These are phyloP conservation scores for Ulota crispa DNA, from an alignment of 225 moss, liverwort and hornwort species.

Conservation along the genomic window DNA sequence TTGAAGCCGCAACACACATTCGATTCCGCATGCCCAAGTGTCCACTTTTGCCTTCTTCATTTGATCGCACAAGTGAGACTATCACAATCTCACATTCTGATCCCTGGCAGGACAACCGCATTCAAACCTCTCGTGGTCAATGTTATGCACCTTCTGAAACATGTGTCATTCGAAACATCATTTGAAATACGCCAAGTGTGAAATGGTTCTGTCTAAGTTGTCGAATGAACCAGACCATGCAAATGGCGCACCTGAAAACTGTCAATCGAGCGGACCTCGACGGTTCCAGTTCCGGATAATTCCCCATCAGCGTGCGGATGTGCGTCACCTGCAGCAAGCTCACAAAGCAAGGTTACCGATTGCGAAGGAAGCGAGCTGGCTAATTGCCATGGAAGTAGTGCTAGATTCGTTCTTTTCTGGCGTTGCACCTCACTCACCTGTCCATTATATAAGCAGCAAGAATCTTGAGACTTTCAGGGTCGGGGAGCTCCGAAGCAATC, in stretches of 20 bases:
- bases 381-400: background rate
- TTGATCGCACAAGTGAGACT: constrained; percentile 53
- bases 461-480: constrained; percentile 24
- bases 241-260: constrained; percentile 44
- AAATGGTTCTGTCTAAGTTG: background rate
- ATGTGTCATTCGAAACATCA: background rate
- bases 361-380: background rate
- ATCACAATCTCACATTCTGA: constrained; percentile 49
- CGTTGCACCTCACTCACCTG: constrained; percentile 19
- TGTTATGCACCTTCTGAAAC: background rate
- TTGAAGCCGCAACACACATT: constrained; percentile 47
- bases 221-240: background rate
- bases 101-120: constrained; percentile 29
- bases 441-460: constrained; percentile 49
- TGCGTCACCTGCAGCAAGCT: constrained; percentile 34
- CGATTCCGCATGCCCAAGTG: constrained; percentile 42
- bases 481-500: constrained; percentile 35
- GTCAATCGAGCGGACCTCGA: constrained; percentile 40
- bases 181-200: background rate
- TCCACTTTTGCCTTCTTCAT: constrained; percentile 38
- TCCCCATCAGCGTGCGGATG: constrained; percentile 25
- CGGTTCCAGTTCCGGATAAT: background rate
- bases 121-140: background rate
- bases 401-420: background rate
- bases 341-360: constrained; percentile 1